Evolutionary conservation across 768 basidiomycete genomes (phyloP).

Genomic region (Coprinopsis sp.): DNA sequence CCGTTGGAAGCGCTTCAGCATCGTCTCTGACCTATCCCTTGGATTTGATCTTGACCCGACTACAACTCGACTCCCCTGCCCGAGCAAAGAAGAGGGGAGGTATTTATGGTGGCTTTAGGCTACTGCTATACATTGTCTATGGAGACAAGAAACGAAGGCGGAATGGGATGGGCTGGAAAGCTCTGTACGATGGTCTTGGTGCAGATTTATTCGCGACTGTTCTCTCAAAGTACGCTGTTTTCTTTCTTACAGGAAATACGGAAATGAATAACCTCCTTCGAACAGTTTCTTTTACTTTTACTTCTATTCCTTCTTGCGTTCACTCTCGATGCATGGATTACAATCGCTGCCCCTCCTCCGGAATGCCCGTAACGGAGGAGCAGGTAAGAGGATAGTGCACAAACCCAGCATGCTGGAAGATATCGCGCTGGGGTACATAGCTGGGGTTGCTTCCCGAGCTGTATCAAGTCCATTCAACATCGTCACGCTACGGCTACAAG

Average conservation of each 20-base stretch:
- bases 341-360: slow-evolving; percentile 9
- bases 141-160: slow-evolving; percentile 20
- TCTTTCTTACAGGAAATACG: background rate
- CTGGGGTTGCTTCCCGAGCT: slow-evolving; percentile 52
- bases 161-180: slow-evolving; percentile 28
- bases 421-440: slow-evolving; percentile 49
- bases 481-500: slow-evolving; percentile 52
- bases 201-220: slow-evolving; percentile 52
- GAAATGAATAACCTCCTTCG: background rate
- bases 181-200: slow-evolving; percentile 47
- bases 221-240: slow-evolving; percentile 42
- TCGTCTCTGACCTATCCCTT: slow-evolving; percentile 54
- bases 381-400: slow-evolving; percentile 15
- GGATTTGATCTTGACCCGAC: slow-evolving; percentile 50
- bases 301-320: slow-evolving; percentile 46
- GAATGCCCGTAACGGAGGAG: background rate
- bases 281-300: slow-evolving; percentile 58
- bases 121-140: slow-evolving; percentile 33
- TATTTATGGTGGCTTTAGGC: slow-evolving; percentile 26
- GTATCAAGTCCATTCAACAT: slow-evolving; percentile 53
- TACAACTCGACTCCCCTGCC: slow-evolving; percentile 35
- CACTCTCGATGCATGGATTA: slow-evolving; percentile 33
- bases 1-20: slow-evolving; percentile 50
- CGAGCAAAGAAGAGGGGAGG: slow-evolving; percentile 21
- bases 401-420: slow-evolving; percentile 43